phyloP scores from a whole-genome alignment of 306 rosid species.

The Arachis stenosperma region DNA sequence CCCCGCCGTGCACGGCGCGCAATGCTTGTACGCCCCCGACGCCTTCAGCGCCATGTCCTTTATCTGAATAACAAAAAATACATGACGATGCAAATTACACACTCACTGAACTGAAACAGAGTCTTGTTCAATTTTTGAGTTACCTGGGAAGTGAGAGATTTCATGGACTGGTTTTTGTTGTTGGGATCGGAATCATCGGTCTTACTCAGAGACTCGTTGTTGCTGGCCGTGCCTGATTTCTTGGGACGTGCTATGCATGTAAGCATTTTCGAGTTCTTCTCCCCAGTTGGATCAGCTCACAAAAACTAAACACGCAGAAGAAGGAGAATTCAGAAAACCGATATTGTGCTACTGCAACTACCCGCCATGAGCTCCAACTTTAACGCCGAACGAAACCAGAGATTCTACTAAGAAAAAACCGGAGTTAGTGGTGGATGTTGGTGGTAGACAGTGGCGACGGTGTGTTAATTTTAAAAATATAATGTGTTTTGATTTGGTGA shows the following conservation, averaged over 20 bases:
- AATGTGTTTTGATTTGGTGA: not conserved
- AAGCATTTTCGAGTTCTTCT: slow-evolving; percentile 58
- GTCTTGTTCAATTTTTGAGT: not conserved
- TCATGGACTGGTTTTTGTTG: slow-evolving; percentile 66
- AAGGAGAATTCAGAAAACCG: slow-evolving; percentile 14
- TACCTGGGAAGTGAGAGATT: slow-evolving; percentile 87
- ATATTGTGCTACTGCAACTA: slow-evolving; percentile 12
- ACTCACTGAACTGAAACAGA: not conserved
- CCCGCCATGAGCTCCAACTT: slow-evolving; percentile 29
- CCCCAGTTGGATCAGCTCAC: slow-evolving; percentile 3
- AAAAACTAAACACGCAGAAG: not conserved
- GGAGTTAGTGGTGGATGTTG: slow-evolving; percentile 38
- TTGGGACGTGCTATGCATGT: slow-evolving; percentile 92
- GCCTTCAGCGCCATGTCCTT: slow-evolving; percentile 96
- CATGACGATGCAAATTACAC: not conserved
- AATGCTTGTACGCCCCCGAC: slow-evolving; percentile 82
- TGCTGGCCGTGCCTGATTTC: slow-evolving; percentile 55
- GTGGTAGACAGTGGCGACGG: slow-evolving; percentile 8
- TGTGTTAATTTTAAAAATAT: not conserved
- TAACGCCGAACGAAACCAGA: slow-evolving; percentile 29
- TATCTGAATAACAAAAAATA: slow-evolving; percentile 46
- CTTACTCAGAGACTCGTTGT: slow-evolving; percentile 54
- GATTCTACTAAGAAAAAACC: slow-evolving; percentile 37
- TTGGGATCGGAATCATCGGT: slow-evolving; percentile 66
- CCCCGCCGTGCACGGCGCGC: slow-evolving; percentile 72